These are phyloP conservation scores for Rhododendron simsii DNA, from an alignment of 148 eudicot genomes.

Conservation along the genomic window DNA sequence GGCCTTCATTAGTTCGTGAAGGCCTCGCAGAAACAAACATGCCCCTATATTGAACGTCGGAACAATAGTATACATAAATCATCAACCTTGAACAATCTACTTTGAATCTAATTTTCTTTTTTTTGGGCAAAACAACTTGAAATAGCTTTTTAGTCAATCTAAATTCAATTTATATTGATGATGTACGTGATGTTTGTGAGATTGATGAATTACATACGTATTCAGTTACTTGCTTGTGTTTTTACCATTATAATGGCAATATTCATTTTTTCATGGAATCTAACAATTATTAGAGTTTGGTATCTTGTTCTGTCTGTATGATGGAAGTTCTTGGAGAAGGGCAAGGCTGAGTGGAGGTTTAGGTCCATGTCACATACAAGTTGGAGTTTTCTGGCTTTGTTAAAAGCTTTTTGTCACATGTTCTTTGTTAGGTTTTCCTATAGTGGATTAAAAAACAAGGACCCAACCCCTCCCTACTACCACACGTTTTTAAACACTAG, in stretches of 20 bases:
- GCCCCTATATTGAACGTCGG: background rate
- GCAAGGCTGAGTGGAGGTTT: constrained; percentile 7
- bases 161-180: background rate
- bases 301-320: constrained; percentile 16
- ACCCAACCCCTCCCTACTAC: constrained; percentile 1
- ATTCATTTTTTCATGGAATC: background rate
- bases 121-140: background rate
- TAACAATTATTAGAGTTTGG: constrained; percentile 11
- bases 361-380: constrained; percentile 28
- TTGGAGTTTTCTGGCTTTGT: constrained; percentile 13
- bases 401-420: constrained; percentile 22
- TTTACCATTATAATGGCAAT: background rate
- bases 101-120: background rate
- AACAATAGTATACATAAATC: background rate
- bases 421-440: constrained; percentile 3
- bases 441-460: constrained; percentile 13
- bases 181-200: background rate
- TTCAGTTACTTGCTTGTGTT: background rate
- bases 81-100: background rate
- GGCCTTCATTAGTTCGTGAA: background rate
- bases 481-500: constrained; percentile 7
- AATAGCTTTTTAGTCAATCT: background rate
- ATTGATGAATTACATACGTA: background rate
- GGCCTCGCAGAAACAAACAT: background rate
- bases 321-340: constrained; percentile 15